Evolutionary conservation across 208 protist species (phyloP).

Genomic region (Crithidia brevicula): DNA sequence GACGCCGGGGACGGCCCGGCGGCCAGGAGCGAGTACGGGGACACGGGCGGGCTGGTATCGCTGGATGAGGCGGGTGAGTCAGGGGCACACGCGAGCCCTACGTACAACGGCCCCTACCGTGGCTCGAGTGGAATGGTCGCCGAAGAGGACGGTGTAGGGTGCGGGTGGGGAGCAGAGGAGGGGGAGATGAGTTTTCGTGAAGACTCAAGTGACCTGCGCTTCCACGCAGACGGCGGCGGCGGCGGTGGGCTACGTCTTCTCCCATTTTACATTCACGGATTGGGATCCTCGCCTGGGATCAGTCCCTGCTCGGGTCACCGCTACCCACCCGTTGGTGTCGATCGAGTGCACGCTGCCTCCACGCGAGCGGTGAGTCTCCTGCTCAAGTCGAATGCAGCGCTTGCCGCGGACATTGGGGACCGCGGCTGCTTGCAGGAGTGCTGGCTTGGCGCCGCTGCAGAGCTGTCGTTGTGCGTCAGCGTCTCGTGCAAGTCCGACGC

Average conservation of each 20-base stretch:
- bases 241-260: conserved; percentile 4
- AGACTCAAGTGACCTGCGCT: background rate
- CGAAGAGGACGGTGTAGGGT: conserved; percentile 28
- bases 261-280: conserved; percentile 29
- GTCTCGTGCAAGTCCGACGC: conserved; percentile 39
- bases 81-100: background rate
- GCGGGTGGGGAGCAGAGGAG: conserved; percentile 15
- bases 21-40: conserved; percentile 1
- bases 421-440: conserved; percentile 33
- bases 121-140: conserved; percentile 36
- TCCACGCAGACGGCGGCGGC: background rate
- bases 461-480: conserved; percentile 50
- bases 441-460: conserved; percentile 24
- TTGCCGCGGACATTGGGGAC: conserved; percentile 10
- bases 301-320: conserved; percentile 22
- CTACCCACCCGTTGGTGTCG: conserved; percentile 39
- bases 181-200: conserved; percentile 4
- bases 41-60: background rate
- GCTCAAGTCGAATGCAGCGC: conserved; percentile 18
- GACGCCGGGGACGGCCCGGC: background rate
- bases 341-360: conserved; percentile 12
- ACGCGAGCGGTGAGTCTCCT: conserved; percentile 16
- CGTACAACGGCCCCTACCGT: conserved; percentile 15
- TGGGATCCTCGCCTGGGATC: conserved; percentile 8
- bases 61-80: background rate